Conservation (phyloP, 495 filamentous ascomycete species). For the Podospora pseudoanserina region DNA sequence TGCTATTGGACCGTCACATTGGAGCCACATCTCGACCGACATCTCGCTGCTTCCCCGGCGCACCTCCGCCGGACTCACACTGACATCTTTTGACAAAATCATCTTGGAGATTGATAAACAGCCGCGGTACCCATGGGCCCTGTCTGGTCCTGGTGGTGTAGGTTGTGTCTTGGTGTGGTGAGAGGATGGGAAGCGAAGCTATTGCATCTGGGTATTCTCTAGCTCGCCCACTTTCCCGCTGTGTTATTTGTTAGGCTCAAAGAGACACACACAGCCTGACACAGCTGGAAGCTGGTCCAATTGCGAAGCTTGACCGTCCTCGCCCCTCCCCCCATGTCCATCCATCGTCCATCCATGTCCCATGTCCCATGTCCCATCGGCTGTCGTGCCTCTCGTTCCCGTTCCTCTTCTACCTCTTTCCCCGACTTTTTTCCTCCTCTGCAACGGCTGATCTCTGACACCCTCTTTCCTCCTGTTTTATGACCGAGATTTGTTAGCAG, state of each 20-base stretch:
- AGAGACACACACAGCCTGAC: constrained; percentile 5
- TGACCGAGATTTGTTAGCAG: neutral
- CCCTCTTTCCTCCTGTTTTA: neutral
- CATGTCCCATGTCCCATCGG: neutral
- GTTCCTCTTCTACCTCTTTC: neutral
- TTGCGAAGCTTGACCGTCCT: neutral
- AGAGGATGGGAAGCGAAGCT: no score
- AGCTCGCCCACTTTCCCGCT: neutral
- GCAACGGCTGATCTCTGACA: constrained; percentile 2
- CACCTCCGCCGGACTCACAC: neutral
- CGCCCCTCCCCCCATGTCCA: neutral
- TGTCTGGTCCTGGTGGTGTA: neutral
- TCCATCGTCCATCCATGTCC: neutral
- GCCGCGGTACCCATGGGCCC: no score
- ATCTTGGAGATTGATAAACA: neutral
- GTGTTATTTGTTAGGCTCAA: neutral
- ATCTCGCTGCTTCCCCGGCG: neutral
- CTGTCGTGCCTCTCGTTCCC: neutral
- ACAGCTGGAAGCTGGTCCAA: neutral
- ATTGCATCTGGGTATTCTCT: neutral
- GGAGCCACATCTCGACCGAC: neutral
- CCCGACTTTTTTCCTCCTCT: neutral
- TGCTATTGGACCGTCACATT: neutral
- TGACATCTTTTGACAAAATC: neutral
- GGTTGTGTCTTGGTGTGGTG: no score